Evolutionary conservation across 1,139 yeast genomes (phyloP).

Genomic region (Debaryomyces sp.): DNA sequence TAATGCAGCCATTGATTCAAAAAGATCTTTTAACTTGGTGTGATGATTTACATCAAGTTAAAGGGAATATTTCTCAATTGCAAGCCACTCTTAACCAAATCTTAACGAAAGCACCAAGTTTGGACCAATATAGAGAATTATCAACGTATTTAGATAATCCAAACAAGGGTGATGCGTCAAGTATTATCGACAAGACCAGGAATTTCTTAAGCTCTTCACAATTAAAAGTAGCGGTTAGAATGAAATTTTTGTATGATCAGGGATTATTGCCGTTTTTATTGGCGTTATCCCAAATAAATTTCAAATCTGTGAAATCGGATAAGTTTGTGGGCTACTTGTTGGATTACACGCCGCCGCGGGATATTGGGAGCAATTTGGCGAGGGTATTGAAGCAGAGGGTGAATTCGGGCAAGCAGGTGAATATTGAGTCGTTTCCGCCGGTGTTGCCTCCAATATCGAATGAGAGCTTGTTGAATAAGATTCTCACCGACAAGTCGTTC

Average conservation of each 20-base stretch:
- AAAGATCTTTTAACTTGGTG: slow-evolving; percentile 32
- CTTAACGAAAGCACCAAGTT: slow-evolving; percentile 35
- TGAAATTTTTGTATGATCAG: slow-evolving; percentile 35
- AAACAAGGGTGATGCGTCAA: slow-evolving; percentile 11
- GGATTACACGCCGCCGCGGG: slow-evolving; percentile 28
- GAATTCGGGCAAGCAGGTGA: slow-evolving; percentile 8
- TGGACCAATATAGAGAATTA: slow-evolving; percentile 28
- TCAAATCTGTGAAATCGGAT: slow-evolving; percentile 28
- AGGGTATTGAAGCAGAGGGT: slow-evolving; percentile 14
- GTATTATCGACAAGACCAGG: slow-evolving; percentile 19
- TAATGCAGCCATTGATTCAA: slow-evolving; percentile 9
- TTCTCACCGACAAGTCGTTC: slow-evolving; percentile 43
- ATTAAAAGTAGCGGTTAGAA: slow-evolving; percentile 39
- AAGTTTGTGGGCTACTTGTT: slow-evolving; percentile 32
- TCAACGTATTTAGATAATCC: slow-evolving; percentile 11
- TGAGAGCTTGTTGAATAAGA: slow-evolving; percentile 26
- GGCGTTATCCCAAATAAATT: slow-evolving; percentile 34
- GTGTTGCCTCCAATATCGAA: slow-evolving; percentile 35
- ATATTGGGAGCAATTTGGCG: slow-evolving; percentile 14
- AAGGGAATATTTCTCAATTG: slow-evolving; percentile 47
- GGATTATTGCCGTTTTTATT: slow-evolving; percentile 38
- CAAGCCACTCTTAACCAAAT: slow-evolving; percentile 44
- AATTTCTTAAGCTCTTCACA: slow-evolving; percentile 33
- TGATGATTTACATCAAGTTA: slow-evolving; percentile 45
- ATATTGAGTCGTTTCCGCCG: slow-evolving; percentile 34